Conservation (phyloP, 1,139 yeast species). For the Scheffersomyces insectosa region DNA sequence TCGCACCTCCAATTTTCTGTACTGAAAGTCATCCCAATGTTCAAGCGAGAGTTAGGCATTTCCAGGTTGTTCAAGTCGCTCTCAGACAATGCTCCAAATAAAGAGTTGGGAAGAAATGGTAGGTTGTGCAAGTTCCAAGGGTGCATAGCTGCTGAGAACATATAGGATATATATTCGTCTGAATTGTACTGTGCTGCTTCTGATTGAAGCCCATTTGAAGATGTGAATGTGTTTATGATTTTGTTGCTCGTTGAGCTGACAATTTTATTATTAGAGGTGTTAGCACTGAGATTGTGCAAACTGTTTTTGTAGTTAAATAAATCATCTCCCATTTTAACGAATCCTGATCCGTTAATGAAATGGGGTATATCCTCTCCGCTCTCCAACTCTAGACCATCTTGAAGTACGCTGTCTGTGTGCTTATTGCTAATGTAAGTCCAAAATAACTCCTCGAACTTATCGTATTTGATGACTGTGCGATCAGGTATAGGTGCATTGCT, state of each 20-base stretch:
- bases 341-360: constrained; percentile 26
- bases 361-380: constrained; percentile 28
- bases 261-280: constrained; percentile 10
- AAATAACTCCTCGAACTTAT: constrained; percentile 45
- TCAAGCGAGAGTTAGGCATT: constrained; percentile 30
- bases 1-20: constrained; percentile 74
- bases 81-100: constrained; percentile 40
- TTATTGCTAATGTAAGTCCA: constrained; percentile 44
- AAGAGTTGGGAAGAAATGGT: constrained; percentile 56
- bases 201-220: constrained; percentile 3
- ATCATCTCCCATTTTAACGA: constrained; percentile 28
- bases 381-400: constrained; percentile 33
- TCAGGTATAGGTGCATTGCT: constrained; percentile 17
- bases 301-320: constrained; percentile 22
- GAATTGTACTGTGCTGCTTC: constrained; percentile 25
- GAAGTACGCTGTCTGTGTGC: constrained; percentile 8
- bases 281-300: constrained; percentile 15
- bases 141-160: constrained; percentile 30
- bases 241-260: constrained; percentile 10
- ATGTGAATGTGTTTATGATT: constrained; percentile 4
- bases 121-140: constrained; percentile 77
- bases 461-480: constrained; percentile 19
- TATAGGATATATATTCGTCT: constrained; percentile 19
- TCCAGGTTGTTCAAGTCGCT: constrained; percentile 44
- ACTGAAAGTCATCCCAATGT: constrained; percentile 66